A percentile compares a stretch with the other conserved stretches of the same genome.
These are phyloP conservation scores for Scytalidium sp. DNA, from an alignment of 2,329 filamentous ascomycete genomes.

Conservation along the genomic window DNA sequence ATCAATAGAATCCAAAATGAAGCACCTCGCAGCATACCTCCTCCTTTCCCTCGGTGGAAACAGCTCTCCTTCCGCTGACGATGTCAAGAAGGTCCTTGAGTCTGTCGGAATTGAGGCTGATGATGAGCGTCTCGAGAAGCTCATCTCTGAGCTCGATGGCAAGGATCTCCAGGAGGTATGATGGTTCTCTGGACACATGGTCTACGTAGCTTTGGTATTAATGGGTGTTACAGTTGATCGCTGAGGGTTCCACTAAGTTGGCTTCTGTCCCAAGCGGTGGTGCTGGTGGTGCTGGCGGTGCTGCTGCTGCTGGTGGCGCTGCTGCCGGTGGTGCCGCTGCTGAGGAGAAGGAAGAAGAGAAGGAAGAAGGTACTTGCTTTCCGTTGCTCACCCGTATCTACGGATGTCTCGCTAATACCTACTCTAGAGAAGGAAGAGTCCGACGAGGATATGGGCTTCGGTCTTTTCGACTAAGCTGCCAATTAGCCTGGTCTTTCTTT, in stretches of 20 bases:
- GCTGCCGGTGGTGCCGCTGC: slow-evolving; percentile 64
- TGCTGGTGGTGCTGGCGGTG: slow-evolving; percentile 67
- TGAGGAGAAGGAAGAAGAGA: slow-evolving; percentile 66
- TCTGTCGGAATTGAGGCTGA: slow-evolving; percentile 96
- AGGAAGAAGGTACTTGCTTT: slow-evolving; percentile 76
- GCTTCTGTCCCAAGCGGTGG: slow-evolving; percentile 96
- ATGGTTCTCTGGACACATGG: slow-evolving; percentile 24
- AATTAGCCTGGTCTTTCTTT: slow-evolving; percentile 17
- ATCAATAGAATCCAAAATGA: slow-evolving; percentile 85
- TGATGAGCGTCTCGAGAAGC: slow-evolving; percentile 76
- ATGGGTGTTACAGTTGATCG: slow-evolving; percentile 68
- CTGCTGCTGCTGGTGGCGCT: slow-evolving; percentile 64
- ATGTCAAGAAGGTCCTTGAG: slow-evolving; percentile 86
- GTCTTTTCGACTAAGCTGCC: slow-evolving; percentile 68
- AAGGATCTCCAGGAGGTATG: slow-evolving; percentile 89
- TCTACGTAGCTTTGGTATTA: slow-evolving; percentile 14
- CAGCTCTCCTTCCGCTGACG: slow-evolving; percentile 76
- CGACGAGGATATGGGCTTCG: slow-evolving; percentile 75
- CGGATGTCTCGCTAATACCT: slow-evolving; percentile 19
- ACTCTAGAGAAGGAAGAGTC: slow-evolving; percentile 62
- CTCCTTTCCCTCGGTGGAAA: slow-evolving; percentile 95
- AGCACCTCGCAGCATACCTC: slow-evolving; percentile 99
- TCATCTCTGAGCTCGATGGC: slow-evolving; percentile 87
- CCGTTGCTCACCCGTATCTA: background rate
- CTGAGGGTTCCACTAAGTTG: slow-evolving; percentile 87